Percentiles rank a stretch among this genome's conserved stretches.
Evolutionary conservation across 2,329 filamentous ascomycete species (phyloP).

Genomic region (Botrytis elliptica): DNA sequence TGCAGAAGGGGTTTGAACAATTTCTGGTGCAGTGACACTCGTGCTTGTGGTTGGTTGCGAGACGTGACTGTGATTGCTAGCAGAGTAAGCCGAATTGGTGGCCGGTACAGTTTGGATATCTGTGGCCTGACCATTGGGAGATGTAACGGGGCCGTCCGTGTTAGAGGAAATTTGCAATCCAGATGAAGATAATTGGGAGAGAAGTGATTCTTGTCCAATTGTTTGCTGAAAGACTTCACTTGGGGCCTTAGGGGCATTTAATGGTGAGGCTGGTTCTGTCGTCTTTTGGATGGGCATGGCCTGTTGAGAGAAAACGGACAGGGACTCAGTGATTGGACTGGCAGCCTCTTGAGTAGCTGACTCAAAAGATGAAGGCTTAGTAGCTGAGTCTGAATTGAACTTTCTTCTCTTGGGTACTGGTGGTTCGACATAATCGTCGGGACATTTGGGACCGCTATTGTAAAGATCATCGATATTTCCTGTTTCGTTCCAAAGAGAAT

Average conservation of each 20-base stretch:
- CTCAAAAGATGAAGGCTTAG: not conserved
- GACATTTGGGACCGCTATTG: not conserved
- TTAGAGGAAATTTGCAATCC: not conserved
- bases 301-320: constrained; percentile 6
- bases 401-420: not conserved
- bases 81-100: not conserved
- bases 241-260: not conserved
- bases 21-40: not conserved
- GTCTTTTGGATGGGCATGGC: not conserved
- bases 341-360: not conserved
- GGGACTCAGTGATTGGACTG: constrained; percentile 7
- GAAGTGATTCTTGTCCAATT: not conserved
- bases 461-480: constrained; percentile 5
- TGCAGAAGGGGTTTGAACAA: not conserved
- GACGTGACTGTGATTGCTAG: not conserved
- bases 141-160: not conserved
- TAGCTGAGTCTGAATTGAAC: not conserved
- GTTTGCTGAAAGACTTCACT: not conserved
- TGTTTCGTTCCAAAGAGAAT: not conserved
- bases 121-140: not conserved
- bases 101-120: not conserved
- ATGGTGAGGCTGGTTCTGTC: not conserved
- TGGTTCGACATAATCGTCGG: not conserved
- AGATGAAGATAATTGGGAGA: not conserved
- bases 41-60: not conserved